Base-by-base conservation (phyloP, 805 yeast species). In the Candida wancherniae region DNA sequence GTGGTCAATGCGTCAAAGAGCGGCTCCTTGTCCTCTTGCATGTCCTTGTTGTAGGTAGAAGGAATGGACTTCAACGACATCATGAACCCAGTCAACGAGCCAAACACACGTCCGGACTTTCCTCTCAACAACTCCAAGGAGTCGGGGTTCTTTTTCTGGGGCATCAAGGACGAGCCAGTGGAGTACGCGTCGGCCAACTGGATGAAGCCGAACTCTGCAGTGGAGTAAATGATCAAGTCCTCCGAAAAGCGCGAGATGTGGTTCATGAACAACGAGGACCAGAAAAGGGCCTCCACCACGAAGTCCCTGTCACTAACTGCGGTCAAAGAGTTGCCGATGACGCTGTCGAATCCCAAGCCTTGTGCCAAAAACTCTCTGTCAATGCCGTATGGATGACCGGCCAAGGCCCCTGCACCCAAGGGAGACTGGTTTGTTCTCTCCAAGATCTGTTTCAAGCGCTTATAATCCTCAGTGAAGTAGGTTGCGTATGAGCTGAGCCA, bases 1-100 rank as follows among this genome's bases (percentile, higher is more conserved):
- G 98, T 90, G 29, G 76, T 68, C 57, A 92, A 63, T 45, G 84
- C 77, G 62, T 92, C 99, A 51, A 92, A 92, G 42, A 92, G 68
- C n/a, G 99, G 96, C 62, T 92, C 99, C 61, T 92, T 92, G 61
- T 92, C 99, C 62, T 92, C 99, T 67, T 92, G 99, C 81, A 92
- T 80, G 59, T 92, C 99, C 66, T 92, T 92, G 68, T 92, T 87
- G 62, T 92, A 92, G 13, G 97, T 85, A 9, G 97, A 88, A 22
- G 99, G 99, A 40, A 90, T 85, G n/a, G 95, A 87, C 63, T 92
- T 92, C 50, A 86, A 70, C 15, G 95, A 78, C 96, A 92, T 92
- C 73, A 92, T 71, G 67, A 92, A 92, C 1, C 99, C 99, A 15
- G 95, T 77, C 39, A 92, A 67, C 16, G 88, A 80, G 57, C 99